Percentiles rank a stretch among this genome's conserved stretches.
These are phyloP conservation scores for Stropharia rugosoannulata DNA, from an alignment of 768 basidiomycete genomes.

Conservation along the genomic window DNA sequence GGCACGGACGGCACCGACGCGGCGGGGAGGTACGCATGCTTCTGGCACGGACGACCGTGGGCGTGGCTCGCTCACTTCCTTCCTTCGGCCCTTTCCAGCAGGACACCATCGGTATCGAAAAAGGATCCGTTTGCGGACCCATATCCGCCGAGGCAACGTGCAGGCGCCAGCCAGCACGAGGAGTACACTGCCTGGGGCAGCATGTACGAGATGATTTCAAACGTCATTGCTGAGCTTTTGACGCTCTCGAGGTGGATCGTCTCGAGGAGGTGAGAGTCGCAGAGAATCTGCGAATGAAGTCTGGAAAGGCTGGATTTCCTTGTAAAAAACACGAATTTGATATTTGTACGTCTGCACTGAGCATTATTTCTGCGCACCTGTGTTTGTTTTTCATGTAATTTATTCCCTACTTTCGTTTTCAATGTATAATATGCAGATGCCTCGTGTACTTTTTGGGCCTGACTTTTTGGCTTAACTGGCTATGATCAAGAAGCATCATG, in stretches of 20 bases:
- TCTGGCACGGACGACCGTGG: not conserved
- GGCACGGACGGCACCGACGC: not conserved
- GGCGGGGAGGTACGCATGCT: conserved; percentile 1
- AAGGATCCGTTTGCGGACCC: not conserved
- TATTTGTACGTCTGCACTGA: no score
- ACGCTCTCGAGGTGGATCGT: not conserved
- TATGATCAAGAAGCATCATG: no score
- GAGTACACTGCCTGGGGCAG: not conserved
- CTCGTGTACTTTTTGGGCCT: no score
- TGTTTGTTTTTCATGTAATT: no score
- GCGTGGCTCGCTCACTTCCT: conserved; percentile 1
- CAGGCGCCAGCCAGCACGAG: not conserved
- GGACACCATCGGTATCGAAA: not conserved
- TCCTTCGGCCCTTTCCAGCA: not conserved
- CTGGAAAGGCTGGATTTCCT: no score
- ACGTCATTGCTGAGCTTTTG: not conserved
- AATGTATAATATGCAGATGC: no score
- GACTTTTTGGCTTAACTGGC: no score
- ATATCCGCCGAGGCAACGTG: not conserved
- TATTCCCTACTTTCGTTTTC: no score
- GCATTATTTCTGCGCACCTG: no score
- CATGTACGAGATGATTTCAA: not conserved
- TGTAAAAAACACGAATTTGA: no score
- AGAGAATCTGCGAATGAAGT: no score
- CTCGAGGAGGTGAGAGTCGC: not conserved